Base-by-base conservation (phyloP, 208 protist species). In the Phytomonas serpens region DNA sequence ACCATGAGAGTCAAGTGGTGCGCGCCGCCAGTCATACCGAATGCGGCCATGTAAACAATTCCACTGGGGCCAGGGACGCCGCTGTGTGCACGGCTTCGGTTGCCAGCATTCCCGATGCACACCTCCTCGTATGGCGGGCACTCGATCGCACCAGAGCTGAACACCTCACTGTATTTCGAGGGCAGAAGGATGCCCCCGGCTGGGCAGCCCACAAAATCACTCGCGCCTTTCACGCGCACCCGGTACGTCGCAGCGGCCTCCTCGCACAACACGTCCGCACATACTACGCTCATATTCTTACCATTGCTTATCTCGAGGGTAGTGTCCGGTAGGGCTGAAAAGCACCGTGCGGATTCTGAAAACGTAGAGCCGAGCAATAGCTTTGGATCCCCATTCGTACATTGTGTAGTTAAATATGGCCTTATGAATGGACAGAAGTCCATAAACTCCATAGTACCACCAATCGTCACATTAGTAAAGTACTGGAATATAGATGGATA, bases 341-440 rank as follows among this genome's bases (percentile, higher is more conserved):
- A 47, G 61, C 75, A 79, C 14, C 75, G 69, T 36, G 75, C 64
- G 27, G 38, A 66, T 6, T 61, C 32, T 10, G 70, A 70, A 57
- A 69, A 65, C 29, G 64, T 37, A 32, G 42, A 74, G 72, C 37
- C 80, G 64, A 72, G 73, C 51, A 77, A 67, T 10, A 47, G 11
- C n/a, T 32, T 27, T 3, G 31, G 10, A 32, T 34, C 42, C 27
- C 5, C 47, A 57, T 23, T 33, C 14, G 29, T 40, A 64, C 87
- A 89, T 0, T 9, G 0, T 3, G 68, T 67, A 33, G 76, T 77
- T 27, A 3, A 31, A 68, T 71, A 82, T 3, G 0, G 13, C 14
- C 61, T 2, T 62, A 88, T 63, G 16, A 71, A 66, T 19, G 80
- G 87, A 72, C 84, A 88, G 73, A 77, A 84, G 68, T 88, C 83